A percentile compares a stretch with the other conserved stretches of the same genome.
Conservation (phyloP, 2,329 filamentous ascomycete genomes). For the Cylindrodendrum hubeiense region DNA sequence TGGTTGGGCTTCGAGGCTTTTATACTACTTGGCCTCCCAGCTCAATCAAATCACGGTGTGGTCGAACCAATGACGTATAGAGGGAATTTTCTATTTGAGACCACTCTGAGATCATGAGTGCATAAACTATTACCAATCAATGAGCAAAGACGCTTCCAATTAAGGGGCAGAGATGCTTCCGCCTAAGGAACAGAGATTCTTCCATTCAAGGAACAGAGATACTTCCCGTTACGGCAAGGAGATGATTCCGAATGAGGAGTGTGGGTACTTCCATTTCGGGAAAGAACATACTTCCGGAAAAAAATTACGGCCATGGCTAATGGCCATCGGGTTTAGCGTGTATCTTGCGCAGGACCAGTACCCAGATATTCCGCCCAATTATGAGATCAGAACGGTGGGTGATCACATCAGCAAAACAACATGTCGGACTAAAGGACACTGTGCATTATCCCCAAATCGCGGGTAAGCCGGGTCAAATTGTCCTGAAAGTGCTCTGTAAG, state of each 20-base stretch:
- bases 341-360: too few relatives aligned
- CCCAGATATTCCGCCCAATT: too few relatives aligned
- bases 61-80: background rate
- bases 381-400: too few relatives aligned
- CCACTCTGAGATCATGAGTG: background rate
- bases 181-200: slow-evolving; percentile 10
- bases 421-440: too few relatives aligned
- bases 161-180: slow-evolving; percentile 4
- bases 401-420: too few relatives aligned
- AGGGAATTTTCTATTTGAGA: background rate
- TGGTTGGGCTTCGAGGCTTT: background rate
- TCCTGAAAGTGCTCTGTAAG: too few relatives aligned
- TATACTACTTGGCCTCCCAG: background rate
- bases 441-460: too few relatives aligned
- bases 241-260: slow-evolving; percentile 12
- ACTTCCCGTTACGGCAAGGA: background rate
- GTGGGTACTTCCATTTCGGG: slow-evolving; percentile 11
- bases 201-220: background rate
- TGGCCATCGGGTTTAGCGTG: background rate
- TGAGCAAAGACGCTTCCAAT: background rate
- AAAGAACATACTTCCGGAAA: background rate
- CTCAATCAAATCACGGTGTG: background rate
- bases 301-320: too few relatives aligned
- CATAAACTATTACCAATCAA: background rate
- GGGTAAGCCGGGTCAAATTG: too few relatives aligned